phyloP scores from a whole-genome alignment of 169 alveolate genomes.

The Toxoplasma gondii region DNA sequence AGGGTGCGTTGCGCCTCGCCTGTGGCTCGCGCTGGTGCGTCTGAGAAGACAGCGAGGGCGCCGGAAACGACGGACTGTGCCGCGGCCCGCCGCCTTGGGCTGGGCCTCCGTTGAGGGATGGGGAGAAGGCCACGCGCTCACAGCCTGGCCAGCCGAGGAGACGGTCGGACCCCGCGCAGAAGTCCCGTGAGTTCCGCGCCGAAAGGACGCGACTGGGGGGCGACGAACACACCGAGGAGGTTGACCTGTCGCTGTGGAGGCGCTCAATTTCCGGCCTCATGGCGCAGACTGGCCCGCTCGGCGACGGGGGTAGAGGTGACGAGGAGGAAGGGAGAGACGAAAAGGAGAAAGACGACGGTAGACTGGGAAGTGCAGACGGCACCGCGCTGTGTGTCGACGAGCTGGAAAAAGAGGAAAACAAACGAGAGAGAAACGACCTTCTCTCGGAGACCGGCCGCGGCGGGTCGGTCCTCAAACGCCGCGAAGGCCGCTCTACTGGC shows the following conservation, averaged over 20 bases:
- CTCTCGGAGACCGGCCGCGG: constrained; percentile 2
- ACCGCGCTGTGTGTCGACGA: not conserved
- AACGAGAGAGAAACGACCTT: not conserved
- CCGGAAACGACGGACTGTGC: not conserved
- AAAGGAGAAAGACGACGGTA: not conserved
- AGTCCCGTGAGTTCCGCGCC: not conserved
- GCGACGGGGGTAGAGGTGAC: not conserved
- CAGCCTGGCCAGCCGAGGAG: constrained; percentile 6
- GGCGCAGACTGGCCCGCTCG: not conserved
- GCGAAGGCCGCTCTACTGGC: not conserved
- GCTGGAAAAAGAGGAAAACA: not conserved
- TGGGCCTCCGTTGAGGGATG: not conserved
- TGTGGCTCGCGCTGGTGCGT: not conserved
- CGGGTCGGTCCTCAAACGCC: constrained; percentile 8
- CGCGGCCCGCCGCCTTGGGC: not conserved
- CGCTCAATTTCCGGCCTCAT: not conserved
- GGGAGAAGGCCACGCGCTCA: not conserved
- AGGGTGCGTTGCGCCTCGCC: not conserved
- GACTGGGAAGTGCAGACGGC: not conserved
- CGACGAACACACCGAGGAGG: not conserved
- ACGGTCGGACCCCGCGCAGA: not conserved
- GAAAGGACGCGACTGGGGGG: not conserved
- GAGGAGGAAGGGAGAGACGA: not conserved
- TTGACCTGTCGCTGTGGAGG: not conserved
- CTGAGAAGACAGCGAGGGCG: not conserved